Conservation (phyloP, 2,329 filamentous ascomycete genomes). For the Pestalotiopsis sp. region DNA sequence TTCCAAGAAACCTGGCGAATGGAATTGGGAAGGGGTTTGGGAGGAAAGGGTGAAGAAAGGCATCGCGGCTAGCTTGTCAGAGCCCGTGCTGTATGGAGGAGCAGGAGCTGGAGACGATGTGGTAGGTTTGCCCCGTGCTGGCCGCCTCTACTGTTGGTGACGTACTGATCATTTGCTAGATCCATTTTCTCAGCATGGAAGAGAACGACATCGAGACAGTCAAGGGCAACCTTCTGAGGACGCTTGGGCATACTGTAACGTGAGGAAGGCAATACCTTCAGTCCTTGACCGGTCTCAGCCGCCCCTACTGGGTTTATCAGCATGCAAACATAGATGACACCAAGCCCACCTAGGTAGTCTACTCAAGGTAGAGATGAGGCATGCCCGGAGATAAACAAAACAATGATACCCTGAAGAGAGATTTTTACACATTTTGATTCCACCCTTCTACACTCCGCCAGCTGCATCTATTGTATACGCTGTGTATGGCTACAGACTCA, state of each 20-base stretch:
- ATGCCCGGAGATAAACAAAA: background rate
- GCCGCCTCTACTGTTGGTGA: background rate
- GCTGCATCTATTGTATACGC: background rate
- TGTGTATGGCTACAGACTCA: background rate
- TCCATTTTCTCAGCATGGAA: conserved; percentile 68
- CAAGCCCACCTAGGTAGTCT: background rate
- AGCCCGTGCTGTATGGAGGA: conserved; percentile 76
- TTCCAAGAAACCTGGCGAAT: conserved; percentile 71
- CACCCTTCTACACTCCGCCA: background rate
- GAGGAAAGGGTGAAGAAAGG: conserved; percentile 83
- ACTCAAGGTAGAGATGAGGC: background rate
- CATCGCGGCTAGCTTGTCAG: conserved; percentile 75
- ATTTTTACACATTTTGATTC: background rate
- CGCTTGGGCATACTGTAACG: conserved; percentile 20
- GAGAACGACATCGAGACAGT: conserved; percentile 58
- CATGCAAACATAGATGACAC: background rate
- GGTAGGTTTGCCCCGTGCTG: conserved; percentile 50
- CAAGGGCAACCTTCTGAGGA: conserved; percentile 60
- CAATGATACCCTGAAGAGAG: background rate
- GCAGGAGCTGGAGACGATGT: conserved; percentile 67
- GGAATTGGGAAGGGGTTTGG: conserved; percentile 99
- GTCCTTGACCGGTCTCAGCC: background rate
- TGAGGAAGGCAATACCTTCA: background rate
- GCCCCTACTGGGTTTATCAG: background rate
- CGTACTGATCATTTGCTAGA: conserved; percentile 42